phyloP scores from a whole-genome alignment of 768 basidiomycete genomes.

The Calocera viscosa region DNA sequence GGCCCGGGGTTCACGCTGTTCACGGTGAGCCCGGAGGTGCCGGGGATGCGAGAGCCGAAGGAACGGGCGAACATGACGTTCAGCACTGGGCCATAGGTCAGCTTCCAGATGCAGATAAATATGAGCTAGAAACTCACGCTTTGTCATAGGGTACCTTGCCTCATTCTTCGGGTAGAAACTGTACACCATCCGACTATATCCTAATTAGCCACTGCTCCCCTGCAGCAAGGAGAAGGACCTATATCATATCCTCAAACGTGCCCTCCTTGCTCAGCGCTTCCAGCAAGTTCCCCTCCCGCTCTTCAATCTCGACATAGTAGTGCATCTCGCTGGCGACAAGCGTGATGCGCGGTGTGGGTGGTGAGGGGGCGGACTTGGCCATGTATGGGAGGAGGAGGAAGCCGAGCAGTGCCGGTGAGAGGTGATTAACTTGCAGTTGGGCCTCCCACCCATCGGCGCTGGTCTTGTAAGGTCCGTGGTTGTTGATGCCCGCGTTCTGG shows the following conservation, averaged over 20 bases:
- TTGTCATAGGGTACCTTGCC: background rate
- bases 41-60: background rate
- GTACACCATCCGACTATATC: background rate
- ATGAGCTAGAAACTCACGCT: background rate
- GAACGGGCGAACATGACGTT: background rate
- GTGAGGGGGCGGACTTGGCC: conserved; percentile 27
- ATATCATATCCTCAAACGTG: background rate
- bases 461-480: conserved; percentile 14
- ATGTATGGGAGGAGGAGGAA: conserved; percentile 36
- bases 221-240: background rate
- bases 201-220: background rate
- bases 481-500: conserved; percentile 32
- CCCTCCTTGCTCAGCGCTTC: conserved; percentile 21
- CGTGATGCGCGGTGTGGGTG: conserved; percentile 29
- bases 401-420: conserved; percentile 32
- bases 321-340: conserved; percentile 37
- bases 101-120: background rate
- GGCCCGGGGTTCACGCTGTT: background rate
- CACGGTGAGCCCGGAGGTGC: background rate
- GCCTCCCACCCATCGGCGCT: conserved; percentile 39
- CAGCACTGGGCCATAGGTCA: background rate
- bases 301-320: conserved; percentile 20
- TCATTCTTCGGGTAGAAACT: background rate
- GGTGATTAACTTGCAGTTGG: conserved; percentile 38
- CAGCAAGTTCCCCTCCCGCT: conserved; percentile 21